phyloP scores from a whole-genome alignment of 768 basidiomycete species.

The Flagelloscypha sp. region DNA sequence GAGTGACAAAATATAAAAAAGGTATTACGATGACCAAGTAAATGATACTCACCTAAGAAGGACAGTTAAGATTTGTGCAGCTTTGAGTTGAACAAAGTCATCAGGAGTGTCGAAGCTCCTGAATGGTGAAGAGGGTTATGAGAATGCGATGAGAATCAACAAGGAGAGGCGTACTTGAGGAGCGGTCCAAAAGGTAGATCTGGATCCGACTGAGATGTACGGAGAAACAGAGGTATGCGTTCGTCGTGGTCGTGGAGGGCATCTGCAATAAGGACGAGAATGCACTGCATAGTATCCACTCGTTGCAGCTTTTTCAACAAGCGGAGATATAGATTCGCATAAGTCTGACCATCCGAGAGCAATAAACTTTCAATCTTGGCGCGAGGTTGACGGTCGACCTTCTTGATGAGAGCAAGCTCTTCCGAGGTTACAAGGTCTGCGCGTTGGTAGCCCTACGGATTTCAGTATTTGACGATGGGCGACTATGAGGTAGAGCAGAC shows the following conservation, averaged over 20 bases:
- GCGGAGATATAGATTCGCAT: conserved; percentile 83
- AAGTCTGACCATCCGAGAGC: conserved; percentile 73
- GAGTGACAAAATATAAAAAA: conserved; percentile 4
- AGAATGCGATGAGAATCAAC: not conserved
- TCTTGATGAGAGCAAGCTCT: conserved; percentile 83
- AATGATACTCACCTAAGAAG: conserved; percentile 56
- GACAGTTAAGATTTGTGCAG: conserved; percentile 80
- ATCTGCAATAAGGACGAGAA: conserved; percentile 83
- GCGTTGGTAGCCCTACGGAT: conserved; percentile 81
- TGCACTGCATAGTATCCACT: conserved; percentile 81
- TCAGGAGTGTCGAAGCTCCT: conserved; percentile 82
- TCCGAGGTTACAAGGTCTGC: conserved; percentile 84
- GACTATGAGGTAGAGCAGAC: conserved; percentile 30
- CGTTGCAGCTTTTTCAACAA: conserved; percentile 81
- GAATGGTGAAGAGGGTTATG: conserved; percentile 9
- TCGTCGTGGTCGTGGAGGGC: conserved; percentile 85
- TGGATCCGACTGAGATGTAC: conserved; percentile 53
- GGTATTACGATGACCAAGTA: conserved; percentile 5
- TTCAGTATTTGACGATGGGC: conserved; percentile 12
- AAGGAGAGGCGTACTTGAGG: conserved; percentile 49
- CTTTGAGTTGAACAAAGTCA: conserved; percentile 92
- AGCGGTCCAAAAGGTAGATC: conserved; percentile 77
- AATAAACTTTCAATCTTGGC: conserved; percentile 69
- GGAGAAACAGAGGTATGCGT: conserved; percentile 68
- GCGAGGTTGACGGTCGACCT: conserved; percentile 74